Conservation (phyloP, 805 yeast genomes). For the Brettanomyces nanus region DNA sequence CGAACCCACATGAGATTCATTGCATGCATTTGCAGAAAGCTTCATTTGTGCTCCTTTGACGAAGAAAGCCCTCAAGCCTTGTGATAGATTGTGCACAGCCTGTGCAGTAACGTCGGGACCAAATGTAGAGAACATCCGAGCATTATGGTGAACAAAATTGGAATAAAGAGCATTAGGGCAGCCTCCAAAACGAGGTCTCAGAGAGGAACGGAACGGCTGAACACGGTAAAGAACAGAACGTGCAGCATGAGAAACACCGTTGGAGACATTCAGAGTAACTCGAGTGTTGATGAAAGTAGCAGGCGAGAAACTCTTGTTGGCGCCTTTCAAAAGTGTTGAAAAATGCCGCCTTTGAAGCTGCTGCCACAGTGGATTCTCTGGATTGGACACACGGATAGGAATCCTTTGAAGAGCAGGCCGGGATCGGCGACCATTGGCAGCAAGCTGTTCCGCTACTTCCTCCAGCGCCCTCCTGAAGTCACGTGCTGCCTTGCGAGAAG, state of each 20-base stretch:
- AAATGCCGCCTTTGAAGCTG: constrained; percentile 17
- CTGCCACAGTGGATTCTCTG: constrained; percentile 15
- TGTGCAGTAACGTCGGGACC: constrained; percentile 37
- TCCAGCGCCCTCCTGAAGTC: constrained; percentile 39
- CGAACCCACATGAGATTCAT: not conserved
- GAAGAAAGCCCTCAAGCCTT: constrained; percentile 33
- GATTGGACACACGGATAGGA: constrained; percentile 29
- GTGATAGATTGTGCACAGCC: constrained; percentile 50
- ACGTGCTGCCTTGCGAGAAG: constrained; percentile 37
- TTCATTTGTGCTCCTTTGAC: constrained; percentile 20
- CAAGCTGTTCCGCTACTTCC: constrained; percentile 34
- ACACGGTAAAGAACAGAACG: constrained; percentile 17
- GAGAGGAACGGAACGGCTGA: constrained; percentile 21
- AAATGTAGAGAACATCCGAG: constrained; percentile 31
- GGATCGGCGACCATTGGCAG: constrained; percentile 21
- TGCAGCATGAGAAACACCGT: constrained; percentile 6
- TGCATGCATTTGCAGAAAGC: not conserved
- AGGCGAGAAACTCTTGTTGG: constrained; percentile 1
- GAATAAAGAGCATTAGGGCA: constrained; percentile 23
- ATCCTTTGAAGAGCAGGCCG: constrained; percentile 27
- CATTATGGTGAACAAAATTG: constrained; percentile 28
- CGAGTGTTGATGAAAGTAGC: constrained; percentile 1
- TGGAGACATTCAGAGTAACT: not conserved
- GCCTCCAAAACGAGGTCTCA: constrained; percentile 11
- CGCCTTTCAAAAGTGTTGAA: constrained; percentile 12